Conservation (phyloP, 257 asterid genomes). For the Linderniella brevidens region DNA sequence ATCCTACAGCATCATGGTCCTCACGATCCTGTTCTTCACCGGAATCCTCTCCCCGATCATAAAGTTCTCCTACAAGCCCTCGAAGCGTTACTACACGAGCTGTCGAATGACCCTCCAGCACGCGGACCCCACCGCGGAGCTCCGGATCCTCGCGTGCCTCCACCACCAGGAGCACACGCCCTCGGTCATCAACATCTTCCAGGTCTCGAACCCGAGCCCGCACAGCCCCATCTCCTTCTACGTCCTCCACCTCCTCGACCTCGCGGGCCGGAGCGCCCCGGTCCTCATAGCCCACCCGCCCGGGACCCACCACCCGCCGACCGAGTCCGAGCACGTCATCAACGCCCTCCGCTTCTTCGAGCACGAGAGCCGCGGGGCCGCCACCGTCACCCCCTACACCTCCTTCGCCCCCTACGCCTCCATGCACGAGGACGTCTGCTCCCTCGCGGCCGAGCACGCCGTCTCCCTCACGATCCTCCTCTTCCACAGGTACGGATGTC, state of each 20-base stretch:
- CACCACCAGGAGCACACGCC: slow-evolving; percentile 29
- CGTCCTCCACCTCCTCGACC: slow-evolving; percentile 24
- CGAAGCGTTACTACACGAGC: slow-evolving; percentile 63
- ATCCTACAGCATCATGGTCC: slow-evolving; percentile 16
- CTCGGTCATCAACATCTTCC: slow-evolving; percentile 33
- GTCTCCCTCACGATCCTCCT: slow-evolving; percentile 47
- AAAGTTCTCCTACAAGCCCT: slow-evolving; percentile 51
- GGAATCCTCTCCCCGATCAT: slow-evolving; percentile 35
- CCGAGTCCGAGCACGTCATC: slow-evolving; percentile 19
- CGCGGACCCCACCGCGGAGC: slow-evolving; percentile 30
- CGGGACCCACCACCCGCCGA: slow-evolving; percentile 1
- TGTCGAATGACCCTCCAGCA: slow-evolving; percentile 59
- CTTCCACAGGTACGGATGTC: slow-evolving; percentile 13
- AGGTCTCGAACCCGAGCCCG: slow-evolving; percentile 32
- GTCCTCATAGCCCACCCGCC: slow-evolving; percentile 18
- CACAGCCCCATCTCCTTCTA: slow-evolving; percentile 30
- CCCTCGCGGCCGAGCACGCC: slow-evolving; percentile 41
- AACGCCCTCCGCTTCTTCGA: slow-evolving; percentile 9
- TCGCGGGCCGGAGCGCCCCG: slow-evolving; percentile 20
- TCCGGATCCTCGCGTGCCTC: slow-evolving; percentile 38
- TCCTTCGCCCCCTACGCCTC: slow-evolving; percentile 31
- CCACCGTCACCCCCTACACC: slow-evolving; percentile 31
- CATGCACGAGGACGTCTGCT: slow-evolving; percentile 68
- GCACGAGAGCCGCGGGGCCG: neutral
- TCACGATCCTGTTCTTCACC: slow-evolving; percentile 13